phyloP scores from a whole-genome alignment of 1,139 yeast species.

The Trichomonascaceae sp. region DNA sequence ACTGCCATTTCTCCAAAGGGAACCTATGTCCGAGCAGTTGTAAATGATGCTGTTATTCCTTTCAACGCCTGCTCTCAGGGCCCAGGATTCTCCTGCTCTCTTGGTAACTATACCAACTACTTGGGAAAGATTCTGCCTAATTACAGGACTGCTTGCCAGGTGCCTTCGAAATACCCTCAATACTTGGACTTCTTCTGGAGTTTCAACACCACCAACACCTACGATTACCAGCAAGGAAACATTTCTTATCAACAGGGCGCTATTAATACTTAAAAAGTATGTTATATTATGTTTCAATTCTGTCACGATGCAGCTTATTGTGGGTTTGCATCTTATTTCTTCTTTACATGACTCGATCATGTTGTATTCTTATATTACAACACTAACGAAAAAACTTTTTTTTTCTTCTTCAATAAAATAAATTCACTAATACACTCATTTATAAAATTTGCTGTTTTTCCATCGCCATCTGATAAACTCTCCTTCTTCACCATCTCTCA shows the following conservation, averaged over 20 bases:
- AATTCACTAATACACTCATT: no score
- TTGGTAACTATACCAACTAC: constrained; percentile 35
- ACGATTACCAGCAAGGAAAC: constrained; percentile 14
- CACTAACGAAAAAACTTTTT: background rate
- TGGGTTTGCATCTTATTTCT: background rate
- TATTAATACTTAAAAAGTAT: constrained; percentile 2
- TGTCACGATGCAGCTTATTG: no score
- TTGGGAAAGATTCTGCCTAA: constrained; percentile 17
- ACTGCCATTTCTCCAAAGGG: constrained; percentile 15
- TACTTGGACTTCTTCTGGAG: constrained; percentile 30
- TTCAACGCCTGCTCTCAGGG: constrained; percentile 47
- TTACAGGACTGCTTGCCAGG: constrained; percentile 23
- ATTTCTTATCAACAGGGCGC: constrained; percentile 20
- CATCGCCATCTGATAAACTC: background rate
- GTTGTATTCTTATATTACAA: background rate
- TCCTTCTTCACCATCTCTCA: background rate
- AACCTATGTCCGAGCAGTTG: constrained; percentile 45
- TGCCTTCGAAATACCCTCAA: constrained; percentile 24
- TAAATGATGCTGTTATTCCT: constrained; percentile 60
- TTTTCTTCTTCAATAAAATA: background rate
- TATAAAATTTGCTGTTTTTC: background rate
- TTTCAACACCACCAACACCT: constrained; percentile 25
- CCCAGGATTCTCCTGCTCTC: constrained; percentile 56
- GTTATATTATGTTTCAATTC: background rate
- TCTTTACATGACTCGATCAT: background rate